Evolutionary conservation across 169 alveolate genomes (phyloP).

Genomic region (Plasmodium billcollinsi): DNA sequence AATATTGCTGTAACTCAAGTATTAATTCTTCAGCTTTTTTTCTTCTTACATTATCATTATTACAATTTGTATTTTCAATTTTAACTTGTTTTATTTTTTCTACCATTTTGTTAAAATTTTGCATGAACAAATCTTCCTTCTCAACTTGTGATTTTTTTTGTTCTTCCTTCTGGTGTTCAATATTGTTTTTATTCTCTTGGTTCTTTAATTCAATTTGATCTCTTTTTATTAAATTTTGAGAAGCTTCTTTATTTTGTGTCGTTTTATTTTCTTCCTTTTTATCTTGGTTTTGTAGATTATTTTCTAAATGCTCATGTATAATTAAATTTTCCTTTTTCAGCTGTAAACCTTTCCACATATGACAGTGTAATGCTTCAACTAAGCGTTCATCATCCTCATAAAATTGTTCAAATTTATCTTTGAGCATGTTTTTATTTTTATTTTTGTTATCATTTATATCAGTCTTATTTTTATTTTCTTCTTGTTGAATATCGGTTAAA

Average conservation of each 20-base stretch:
- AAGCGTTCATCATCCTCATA: conserved; percentile 48
- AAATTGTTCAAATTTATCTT: conserved; percentile 6
- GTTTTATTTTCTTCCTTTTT: background rate
- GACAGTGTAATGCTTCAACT: conserved; percentile 65
- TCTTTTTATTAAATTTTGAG: background rate
- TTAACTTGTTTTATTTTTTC: conserved; percentile 69
- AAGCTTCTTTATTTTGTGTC: background rate
- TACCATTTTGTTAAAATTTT: conserved; percentile 56
- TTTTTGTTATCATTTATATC: background rate
- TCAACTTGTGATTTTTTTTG: background rate
- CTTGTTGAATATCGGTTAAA: background rate
- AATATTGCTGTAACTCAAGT: conserved; percentile 58
- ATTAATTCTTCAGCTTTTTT: conserved; percentile 59
- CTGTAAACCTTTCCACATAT: conserved; percentile 67
- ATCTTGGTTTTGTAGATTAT: background rate
- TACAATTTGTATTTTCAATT: conserved; percentile 56
- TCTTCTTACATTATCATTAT: conserved; percentile 28
- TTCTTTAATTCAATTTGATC: background rate
- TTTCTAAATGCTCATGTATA: conserved; percentile 5
- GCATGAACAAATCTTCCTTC: conserved; percentile 45
- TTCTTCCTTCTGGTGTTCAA: background rate
- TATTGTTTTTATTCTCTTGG: no score
- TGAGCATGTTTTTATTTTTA: conserved; percentile 15
- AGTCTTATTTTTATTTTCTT: background rate
- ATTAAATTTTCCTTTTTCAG: conserved; percentile 20